Evolutionary conservation across 2,329 filamentous ascomycete species (phyloP), one percentile per base, ranked within the genome.

Genomic region (Aureobasidium sp.): DNA sequence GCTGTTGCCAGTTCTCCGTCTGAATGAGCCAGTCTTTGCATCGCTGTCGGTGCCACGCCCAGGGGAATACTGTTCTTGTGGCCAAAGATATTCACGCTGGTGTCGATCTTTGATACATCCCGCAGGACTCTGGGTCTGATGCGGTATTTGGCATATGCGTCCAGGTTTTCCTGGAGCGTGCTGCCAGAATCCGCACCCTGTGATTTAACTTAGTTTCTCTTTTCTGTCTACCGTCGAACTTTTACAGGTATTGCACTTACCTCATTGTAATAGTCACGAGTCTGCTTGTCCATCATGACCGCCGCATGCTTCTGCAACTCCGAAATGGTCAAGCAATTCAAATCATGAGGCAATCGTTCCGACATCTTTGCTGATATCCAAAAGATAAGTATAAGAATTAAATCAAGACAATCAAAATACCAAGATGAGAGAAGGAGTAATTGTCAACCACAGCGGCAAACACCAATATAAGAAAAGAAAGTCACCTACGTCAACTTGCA

Each of bases 1-100:
- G 80, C 78, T 0, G 78, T 81, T 0, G 76, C 82, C 1, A 78
- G 60, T 65, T 84, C 82, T 11, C 81, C 82, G 37, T 82, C 80
- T 0, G 74, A 70, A 64, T 83, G 81, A 1, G 81, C 81, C 12
- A 83, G 72, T 37, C 75, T 73, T 63, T 84, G 81, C 69, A 82
- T 79, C 2, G 80, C 82, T 0, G 81, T 77, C 0, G 82, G 82
- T 3, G 78, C 77, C 42, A 85, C 78, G 12, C 80, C 81, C 2
- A 86, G 71, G 0, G 83, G 82, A 2, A 84, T 74, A 0, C 75
- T 68, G 56, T 79, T 69, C 57, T 63, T 67, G 63, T 69, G 72
- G 1, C 79, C 80, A 17, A 83, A 78, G 11, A 84, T 73, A 0
- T 74, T 72, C 0, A 76, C 76, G 4, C 72, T 74, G 1, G 76